Evolutionary conservation across 768 basidiomycete genomes (phyloP).

Genomic region (Tylopilus subfusipes): DNA sequence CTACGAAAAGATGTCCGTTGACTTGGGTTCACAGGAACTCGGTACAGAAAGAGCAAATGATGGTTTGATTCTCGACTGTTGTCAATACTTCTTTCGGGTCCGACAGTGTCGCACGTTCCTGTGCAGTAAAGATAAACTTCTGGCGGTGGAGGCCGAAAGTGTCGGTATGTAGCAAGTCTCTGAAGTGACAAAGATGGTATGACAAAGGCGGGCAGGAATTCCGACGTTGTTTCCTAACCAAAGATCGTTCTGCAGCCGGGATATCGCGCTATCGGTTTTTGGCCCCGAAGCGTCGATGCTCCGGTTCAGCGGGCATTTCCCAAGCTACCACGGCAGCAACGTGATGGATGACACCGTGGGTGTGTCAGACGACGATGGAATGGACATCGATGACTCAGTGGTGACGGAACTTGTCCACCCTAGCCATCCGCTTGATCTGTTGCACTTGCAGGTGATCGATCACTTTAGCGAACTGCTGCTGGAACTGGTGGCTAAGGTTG

Average conservation of each 20-base stretch:
- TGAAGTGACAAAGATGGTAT: neutral
- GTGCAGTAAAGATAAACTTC: conserved; percentile 67
- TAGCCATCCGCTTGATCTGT: conserved; percentile 57
- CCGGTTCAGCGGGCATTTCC: conserved; percentile 40
- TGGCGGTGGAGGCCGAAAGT: conserved; percentile 51
- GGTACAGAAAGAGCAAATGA: conserved; percentile 54
- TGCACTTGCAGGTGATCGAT: conserved; percentile 66
- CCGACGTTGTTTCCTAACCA: conserved; percentile 29
- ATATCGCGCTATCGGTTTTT: conserved; percentile 48
- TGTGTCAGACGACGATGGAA: conserved; percentile 40
- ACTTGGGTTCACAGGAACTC: conserved; percentile 15
- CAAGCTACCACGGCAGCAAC: conserved; percentile 37
- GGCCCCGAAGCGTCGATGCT: conserved; percentile 35
- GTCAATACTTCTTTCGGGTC: conserved; percentile 49
- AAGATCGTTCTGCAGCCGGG: conserved; percentile 47
- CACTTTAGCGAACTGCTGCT: conserved; percentile 62
- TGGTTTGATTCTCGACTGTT: conserved; percentile 72
- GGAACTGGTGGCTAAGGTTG: conserved; percentile 54
- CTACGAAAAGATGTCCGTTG: neutral
- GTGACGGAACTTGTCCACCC: conserved; percentile 38
- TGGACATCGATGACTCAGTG: conserved; percentile 56
- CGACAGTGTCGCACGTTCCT: conserved; percentile 50
- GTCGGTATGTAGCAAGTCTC: conserved; percentile 35
- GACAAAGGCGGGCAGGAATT: conserved; percentile 18
- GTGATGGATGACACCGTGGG: conserved; percentile 7